phyloP scores from a whole-genome alignment of 768 basidiomycete species.

The Sarcodon sp. region DNA sequence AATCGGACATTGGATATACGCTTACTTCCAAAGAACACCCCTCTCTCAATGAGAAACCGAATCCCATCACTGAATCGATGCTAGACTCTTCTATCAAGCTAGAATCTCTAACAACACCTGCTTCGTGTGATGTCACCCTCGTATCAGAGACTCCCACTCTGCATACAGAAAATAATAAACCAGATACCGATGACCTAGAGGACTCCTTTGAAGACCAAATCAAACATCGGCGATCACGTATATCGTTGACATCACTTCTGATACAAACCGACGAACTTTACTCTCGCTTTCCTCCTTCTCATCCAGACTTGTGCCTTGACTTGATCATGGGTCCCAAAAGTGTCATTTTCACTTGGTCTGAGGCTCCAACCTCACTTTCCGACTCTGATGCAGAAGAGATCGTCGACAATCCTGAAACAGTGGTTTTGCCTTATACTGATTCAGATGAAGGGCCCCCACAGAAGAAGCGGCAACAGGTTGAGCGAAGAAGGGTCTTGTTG shows the following conservation, averaged over 20 bases:
- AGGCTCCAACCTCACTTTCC: conserved; percentile 27
- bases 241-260: conserved; percentile 39
- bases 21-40: neutral
- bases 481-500: conserved; percentile 7
- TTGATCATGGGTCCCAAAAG: conserved; percentile 71
- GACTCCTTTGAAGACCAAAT: neutral
- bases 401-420: conserved; percentile 37
- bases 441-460: conserved; percentile 12
- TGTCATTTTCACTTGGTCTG: conserved; percentile 64
- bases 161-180: neutral
- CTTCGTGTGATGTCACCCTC: neutral
- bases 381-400: conserved; percentile 51
- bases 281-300: conserved; percentile 42
- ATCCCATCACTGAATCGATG: too few relatives aligned
- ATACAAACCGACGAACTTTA: conserved; percentile 46
- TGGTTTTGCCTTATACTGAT: conserved; percentile 39
- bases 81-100: neutral
- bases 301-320: conserved; percentile 37
- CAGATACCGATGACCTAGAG: neutral
- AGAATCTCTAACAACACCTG: neutral
- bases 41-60: neutral
- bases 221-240: conserved; percentile 14
- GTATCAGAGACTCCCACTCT: neutral
- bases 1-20: too few relatives aligned
- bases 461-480: conserved; percentile 9